Evolutionary conservation across 148 eudicot species (phyloP).

Genomic region (Bassia scoparia): DNA sequence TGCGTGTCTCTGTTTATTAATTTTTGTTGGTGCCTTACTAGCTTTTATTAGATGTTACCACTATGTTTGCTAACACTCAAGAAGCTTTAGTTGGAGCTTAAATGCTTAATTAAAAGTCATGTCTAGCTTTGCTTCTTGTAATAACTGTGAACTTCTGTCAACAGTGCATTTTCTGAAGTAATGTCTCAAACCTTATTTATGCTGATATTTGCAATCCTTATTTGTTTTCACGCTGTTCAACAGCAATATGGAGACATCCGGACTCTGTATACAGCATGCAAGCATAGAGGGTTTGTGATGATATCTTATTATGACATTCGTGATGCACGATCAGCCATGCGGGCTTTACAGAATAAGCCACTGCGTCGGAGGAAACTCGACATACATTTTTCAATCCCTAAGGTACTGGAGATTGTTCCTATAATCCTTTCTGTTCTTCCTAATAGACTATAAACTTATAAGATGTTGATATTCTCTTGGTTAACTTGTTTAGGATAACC

Average conservation of each 20-base stretch:
- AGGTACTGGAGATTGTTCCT: slow-evolving; percentile 38
- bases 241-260: slow-evolving; percentile 97
- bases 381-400: slow-evolving; percentile 94
- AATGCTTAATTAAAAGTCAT: not conserved
- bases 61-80: not conserved
- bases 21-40: not conserved
- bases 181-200: not conserved
- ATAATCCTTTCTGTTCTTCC: not conserved
- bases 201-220: not conserved
- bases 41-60: not conserved
- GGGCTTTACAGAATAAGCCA: slow-evolving; percentile 78
- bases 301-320: slow-evolving; percentile 93
- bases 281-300: slow-evolving; percentile 97
- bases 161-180: not conserved
- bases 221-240: slow-evolving; percentile 1
- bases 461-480: not conserved
- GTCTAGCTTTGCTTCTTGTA: not conserved
- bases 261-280: slow-evolving; percentile 85
- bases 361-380: slow-evolving; percentile 83
- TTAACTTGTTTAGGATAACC: slow-evolving; percentile 57
- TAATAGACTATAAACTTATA: not conserved
- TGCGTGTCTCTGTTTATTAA: not conserved
- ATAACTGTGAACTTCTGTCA: slow-evolving; percentile 1
- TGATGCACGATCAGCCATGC: slow-evolving; percentile 89
- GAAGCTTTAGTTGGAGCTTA: not conserved